Conservation (phyloP, 2,329 filamentous ascomycete species). For the Mariannaea sp. region DNA sequence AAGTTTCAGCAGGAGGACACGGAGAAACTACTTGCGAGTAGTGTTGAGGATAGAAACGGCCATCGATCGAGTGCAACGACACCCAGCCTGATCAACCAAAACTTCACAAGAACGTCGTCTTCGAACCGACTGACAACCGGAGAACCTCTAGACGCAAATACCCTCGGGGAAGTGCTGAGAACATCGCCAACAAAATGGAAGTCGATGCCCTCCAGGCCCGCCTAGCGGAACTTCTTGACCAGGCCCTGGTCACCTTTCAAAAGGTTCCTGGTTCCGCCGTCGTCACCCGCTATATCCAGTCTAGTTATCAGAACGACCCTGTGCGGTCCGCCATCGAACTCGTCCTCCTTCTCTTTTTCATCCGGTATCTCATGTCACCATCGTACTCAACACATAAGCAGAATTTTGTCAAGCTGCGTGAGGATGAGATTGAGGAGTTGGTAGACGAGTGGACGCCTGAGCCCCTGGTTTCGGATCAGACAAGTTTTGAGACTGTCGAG, state of each 20-base stretch:
- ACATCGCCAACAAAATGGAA: slow-evolving; percentile 55
- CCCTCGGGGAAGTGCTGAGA: neutral
- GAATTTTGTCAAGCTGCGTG: slow-evolving; percentile 85
- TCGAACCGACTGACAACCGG: neutral
- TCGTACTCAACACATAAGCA: slow-evolving; percentile 91
- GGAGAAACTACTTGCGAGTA: neutral
- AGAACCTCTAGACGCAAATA: neutral
- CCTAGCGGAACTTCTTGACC: slow-evolving; percentile 56
- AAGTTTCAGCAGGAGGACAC: neutral
- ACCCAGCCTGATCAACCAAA: no score
- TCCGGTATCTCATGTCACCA: slow-evolving; percentile 88
- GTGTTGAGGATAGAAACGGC: neutral
- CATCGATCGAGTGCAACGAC: no score
- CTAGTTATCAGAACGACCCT: slow-evolving; percentile 96
- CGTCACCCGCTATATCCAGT: slow-evolving; percentile 91
- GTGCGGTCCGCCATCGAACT: slow-evolving; percentile 92
- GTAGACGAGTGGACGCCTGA: slow-evolving; percentile 97
- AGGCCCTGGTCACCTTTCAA: slow-evolving; percentile 72
- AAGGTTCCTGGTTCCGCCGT: slow-evolving; percentile 93
- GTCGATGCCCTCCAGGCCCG: slow-evolving; percentile 61
- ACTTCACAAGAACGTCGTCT: neutral
- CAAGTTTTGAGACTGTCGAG: slow-evolving; percentile 77
- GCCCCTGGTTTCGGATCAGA: slow-evolving; percentile 78
- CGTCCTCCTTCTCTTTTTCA: slow-evolving; percentile 91
- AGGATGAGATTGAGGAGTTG: slow-evolving; percentile 94